Percentiles rank a stretch among this genome's conserved stretches.
These are phyloP conservation scores for Eucalyptus pumila DNA, from an alignment of 345 rosid genomes.

Conservation along the genomic window DNA sequence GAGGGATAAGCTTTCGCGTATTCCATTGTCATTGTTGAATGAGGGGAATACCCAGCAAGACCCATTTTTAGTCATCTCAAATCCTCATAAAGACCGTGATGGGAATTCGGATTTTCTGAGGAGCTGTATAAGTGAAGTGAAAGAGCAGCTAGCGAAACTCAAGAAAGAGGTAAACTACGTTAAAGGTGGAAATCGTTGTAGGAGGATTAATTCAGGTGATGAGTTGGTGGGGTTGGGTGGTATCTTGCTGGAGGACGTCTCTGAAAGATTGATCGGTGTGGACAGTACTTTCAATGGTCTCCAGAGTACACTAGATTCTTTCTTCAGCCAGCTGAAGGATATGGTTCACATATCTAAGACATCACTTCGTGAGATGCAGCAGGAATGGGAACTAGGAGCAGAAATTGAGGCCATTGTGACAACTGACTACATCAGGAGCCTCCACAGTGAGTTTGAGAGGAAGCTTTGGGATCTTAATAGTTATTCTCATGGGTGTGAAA, in stretches of 20 bases:
- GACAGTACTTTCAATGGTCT: constrained; percentile 27
- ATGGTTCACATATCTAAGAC: constrained; percentile 14
- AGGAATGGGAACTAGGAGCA: constrained; percentile 31
- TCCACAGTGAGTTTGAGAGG: constrained; percentile 48
- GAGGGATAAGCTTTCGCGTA: constrained; percentile 2
- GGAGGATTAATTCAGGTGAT: constrained; percentile 15
- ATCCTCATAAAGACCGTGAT: neutral
- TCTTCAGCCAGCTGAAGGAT: constrained; percentile 14
- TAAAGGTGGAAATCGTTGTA: constrained; percentile 13
- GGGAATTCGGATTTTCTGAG: constrained; percentile 8
- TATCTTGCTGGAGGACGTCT: constrained; percentile 14
- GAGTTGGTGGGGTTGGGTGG: constrained; percentile 36
- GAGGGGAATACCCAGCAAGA: neutral
- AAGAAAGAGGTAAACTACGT: constrained; percentile 35
- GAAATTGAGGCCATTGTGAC: constrained; percentile 41
- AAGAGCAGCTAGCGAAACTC: constrained; percentile 46
- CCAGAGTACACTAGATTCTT: constrained; percentile 17
- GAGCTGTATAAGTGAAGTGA: constrained; percentile 18
- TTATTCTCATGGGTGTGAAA: constrained; percentile 8
- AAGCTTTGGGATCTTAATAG: constrained; percentile 26
- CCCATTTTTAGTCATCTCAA: neutral
- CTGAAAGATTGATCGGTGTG: constrained; percentile 18
- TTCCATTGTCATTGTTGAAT: neutral
- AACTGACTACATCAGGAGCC: constrained; percentile 23
- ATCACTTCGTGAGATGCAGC: constrained; percentile 32